phyloP scores from a whole-genome alignment of 2,329 filamentous ascomycete species.

The Monosporascus sp. region DNA sequence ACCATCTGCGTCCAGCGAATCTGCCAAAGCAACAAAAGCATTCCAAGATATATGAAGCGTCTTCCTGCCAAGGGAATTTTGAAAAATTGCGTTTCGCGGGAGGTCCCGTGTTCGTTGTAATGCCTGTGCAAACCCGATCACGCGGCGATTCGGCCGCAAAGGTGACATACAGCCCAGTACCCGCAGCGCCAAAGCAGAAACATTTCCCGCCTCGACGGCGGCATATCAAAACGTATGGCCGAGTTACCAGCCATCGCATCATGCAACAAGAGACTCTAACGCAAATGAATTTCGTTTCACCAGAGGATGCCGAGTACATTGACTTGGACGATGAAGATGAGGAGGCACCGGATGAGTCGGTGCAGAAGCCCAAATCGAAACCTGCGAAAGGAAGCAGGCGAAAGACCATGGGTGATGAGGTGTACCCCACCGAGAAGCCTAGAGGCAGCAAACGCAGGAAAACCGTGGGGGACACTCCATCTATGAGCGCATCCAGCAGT shows the following conservation, averaged over 20 bases:
- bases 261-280: constrained; percentile 24
- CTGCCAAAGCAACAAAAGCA: background rate
- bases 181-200: constrained; percentile 21
- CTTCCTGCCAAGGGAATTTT: background rate
- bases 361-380: constrained; percentile 5
- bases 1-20: too few species aligned
- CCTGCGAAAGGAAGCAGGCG: constrained; percentile 14
- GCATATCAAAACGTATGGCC: constrained; percentile 21
- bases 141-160: constrained; percentile 11
- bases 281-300: constrained; percentile 24
- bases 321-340: constrained; percentile 11
- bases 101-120: background rate
- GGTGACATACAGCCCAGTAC: constrained; percentile 17
- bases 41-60: background rate
- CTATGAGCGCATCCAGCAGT: constrained; percentile 17
- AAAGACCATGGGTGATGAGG: constrained; percentile 24
- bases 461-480: constrained; percentile 24
- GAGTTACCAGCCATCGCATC: constrained; percentile 8
- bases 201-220: constrained; percentile 20
- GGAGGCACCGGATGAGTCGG: constrained; percentile 10
- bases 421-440: constrained; percentile 11
- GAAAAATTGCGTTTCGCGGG: background rate
- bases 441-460: constrained; percentile 24
- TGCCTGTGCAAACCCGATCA: constrained; percentile 21
- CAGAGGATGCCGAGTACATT: constrained; percentile 12